Conservation (phyloP, 2,329 filamentous ascomycete genomes). For the Emmonsiellopsis sp. region DNA sequence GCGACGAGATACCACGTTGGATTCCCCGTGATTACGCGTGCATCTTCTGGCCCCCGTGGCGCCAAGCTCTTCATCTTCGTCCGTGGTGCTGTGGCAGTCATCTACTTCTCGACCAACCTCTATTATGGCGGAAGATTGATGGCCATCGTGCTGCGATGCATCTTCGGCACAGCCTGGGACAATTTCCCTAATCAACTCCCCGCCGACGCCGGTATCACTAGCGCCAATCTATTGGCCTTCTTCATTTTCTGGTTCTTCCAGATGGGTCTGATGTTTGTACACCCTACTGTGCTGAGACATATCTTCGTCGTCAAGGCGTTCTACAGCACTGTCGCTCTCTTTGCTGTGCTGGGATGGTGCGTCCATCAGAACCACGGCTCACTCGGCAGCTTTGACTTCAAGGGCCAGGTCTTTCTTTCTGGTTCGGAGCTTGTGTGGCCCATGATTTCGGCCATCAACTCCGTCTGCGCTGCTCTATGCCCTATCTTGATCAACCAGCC, state of each 20-base stretch:
- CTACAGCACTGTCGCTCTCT: slow-evolving; percentile 5
- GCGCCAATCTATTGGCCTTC: background rate
- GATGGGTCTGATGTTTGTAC: background rate
- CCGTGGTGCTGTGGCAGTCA: slow-evolving; percentile 10
- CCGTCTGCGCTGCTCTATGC: slow-evolving; percentile 33
- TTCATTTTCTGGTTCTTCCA: background rate
- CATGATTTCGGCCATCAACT: slow-evolving; percentile 34
- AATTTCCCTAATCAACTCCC: background rate
- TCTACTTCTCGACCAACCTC: slow-evolving; percentile 18
- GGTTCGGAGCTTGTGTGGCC: slow-evolving; percentile 19
- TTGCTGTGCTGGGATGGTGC: slow-evolving; percentile 22
- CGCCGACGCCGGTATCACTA: background rate
- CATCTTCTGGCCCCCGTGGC: slow-evolving; percentile 11
- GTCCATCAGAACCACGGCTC: slow-evolving; percentile 4
- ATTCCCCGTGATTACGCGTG: slow-evolving; percentile 30
- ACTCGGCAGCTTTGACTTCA: slow-evolving; percentile 9
- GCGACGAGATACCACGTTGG: slow-evolving; percentile 29
- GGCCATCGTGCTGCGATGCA: slow-evolving; percentile 28
- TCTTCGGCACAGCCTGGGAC: slow-evolving; percentile 8
- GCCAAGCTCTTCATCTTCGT: slow-evolving; percentile 33
- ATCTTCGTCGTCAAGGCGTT: background rate
- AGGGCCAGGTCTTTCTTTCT: slow-evolving; percentile 12
- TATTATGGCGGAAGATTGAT: slow-evolving; percentile 28
- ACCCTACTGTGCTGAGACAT: background rate
- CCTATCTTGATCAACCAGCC: slow-evolving; percentile 34